These are phyloP conservation scores for Plasmodium fragile DNA, from an alignment of 169 alveolate genomes.

Conservation along the genomic window DNA sequence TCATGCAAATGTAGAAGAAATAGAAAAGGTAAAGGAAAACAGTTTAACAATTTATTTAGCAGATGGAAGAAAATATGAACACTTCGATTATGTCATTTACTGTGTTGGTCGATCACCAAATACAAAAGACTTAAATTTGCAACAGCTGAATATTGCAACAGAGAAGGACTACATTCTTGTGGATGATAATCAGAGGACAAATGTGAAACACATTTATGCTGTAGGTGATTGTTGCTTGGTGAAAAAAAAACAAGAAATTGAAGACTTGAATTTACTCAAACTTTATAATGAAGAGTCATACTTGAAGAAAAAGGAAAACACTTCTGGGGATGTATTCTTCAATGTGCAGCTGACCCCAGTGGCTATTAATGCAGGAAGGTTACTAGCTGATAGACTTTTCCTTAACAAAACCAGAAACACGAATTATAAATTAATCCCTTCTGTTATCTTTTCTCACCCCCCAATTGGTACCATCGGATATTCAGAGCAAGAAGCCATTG, in stretches of 20 bases:
- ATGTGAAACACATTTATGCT: conserved; percentile 57
- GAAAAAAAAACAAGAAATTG: conserved; percentile 18
- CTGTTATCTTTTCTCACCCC: conserved; percentile 93
- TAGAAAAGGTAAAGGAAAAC: conserved; percentile 84
- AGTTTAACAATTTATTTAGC: conserved; percentile 92
- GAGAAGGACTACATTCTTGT: conserved; percentile 51
- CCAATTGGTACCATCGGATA: conserved; percentile 93
- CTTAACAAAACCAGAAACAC: conserved; percentile 70
- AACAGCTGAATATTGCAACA: conserved; percentile 20
- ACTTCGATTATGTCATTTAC: conserved; percentile 70
- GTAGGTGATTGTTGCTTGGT: conserved; percentile 74
- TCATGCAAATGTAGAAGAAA: conserved; percentile 92
- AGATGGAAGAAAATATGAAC: conserved; percentile 94
- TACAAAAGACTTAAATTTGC: conserved; percentile 60
- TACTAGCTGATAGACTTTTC: conserved; percentile 92
- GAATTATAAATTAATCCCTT: conserved; percentile 88
- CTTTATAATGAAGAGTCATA: conserved; percentile 38
- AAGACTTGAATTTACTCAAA: conserved; percentile 47
- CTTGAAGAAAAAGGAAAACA: conserved; percentile 3
- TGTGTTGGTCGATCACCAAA: conserved; percentile 74
- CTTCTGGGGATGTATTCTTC: neutral
- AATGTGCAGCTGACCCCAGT: conserved; percentile 93
- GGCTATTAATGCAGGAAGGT: conserved; percentile 96
- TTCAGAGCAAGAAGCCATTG: conserved; percentile 91
- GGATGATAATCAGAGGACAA: conserved; percentile 72